These are phyloP conservation scores for Turritis glabra DNA, from an alignment of 345 rosid species.

Conservation along the genomic window DNA sequence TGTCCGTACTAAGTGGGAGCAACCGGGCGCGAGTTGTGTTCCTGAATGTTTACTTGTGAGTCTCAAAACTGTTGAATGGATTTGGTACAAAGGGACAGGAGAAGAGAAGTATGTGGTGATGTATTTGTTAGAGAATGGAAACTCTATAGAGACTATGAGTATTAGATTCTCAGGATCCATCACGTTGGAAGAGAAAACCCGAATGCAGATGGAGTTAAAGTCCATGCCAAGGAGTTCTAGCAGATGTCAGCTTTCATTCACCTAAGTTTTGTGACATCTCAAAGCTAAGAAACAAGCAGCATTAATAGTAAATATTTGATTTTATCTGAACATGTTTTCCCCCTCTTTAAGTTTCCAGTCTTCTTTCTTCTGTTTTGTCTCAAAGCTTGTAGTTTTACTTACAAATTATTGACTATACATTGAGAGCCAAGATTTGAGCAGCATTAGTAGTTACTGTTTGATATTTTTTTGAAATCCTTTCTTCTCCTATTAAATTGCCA, in stretches of 20 bases:
- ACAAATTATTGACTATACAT: not conserved
- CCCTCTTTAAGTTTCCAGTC: not conserved
- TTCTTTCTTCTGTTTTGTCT: not conserved
- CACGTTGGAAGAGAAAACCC: not conserved
- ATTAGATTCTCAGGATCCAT: not conserved
- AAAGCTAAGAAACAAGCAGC: not conserved
- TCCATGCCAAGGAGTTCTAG: not conserved
- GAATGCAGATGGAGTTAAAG: not conserved
- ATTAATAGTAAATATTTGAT: not conserved
- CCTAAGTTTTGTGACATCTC: not conserved
- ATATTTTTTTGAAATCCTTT: not conserved
- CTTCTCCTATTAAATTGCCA: not conserved
- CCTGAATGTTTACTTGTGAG: constrained; percentile 5
- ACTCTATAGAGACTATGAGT: not conserved
- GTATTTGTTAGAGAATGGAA: constrained; percentile 14
- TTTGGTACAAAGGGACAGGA: not conserved
- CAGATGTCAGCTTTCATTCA: constrained; percentile 1
- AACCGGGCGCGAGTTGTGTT: not conserved
- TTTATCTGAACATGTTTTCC: not conserved
- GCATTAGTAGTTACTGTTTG: not conserved
- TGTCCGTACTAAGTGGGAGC: not conserved
- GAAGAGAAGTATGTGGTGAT: not conserved
- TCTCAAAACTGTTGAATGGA: not conserved
- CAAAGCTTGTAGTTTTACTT: not conserved
- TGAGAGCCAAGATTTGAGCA: not conserved